These are phyloP conservation scores for Cytospora chrysosperma DNA, from an alignment of 2,329 filamentous ascomycete genomes.

Conservation along the genomic window DNA sequence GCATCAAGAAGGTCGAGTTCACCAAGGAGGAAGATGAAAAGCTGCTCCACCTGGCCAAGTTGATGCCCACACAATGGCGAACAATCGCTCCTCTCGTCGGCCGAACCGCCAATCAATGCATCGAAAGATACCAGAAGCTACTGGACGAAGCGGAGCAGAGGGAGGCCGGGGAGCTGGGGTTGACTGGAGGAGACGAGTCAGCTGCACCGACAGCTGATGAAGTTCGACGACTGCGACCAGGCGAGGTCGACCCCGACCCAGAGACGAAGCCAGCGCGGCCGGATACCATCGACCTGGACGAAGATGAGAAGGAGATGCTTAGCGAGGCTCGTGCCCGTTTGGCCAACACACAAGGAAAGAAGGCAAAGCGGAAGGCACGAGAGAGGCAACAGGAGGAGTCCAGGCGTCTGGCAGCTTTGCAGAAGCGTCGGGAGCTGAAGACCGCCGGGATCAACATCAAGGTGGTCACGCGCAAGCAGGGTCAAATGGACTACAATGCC, in stretches of 20 bases:
- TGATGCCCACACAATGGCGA: constrained; percentile 99
- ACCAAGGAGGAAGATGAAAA: constrained; percentile 98
- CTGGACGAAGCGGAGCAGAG: constrained; percentile 92
- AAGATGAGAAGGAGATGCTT: constrained; percentile 99
- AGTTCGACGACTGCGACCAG: constrained; percentile 82
- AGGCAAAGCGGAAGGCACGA: constrained; percentile 95
- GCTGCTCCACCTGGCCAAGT: constrained; percentile 89
- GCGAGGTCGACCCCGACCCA: constrained; percentile 94
- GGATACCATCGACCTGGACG: constrained; percentile 96
- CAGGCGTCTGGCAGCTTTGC: constrained; percentile 80
- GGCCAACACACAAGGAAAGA: constrained; percentile 98
- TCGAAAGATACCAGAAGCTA: constrained; percentile 95
- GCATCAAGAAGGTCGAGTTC: constrained; percentile 99
- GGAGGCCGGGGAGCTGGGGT: constrained; percentile 75
- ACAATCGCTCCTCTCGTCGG: constrained; percentile 97
- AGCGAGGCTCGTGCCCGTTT: constrained; percentile 94
- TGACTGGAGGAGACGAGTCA: constrained; percentile 84
- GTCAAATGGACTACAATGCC: constrained; percentile 99
- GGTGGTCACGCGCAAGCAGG: constrained; percentile 84
- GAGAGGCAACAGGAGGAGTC: constrained; percentile 96
- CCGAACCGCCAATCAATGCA: constrained; percentile 92
- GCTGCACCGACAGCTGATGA: constrained; percentile 89
- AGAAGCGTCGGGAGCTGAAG: constrained; percentile 95
- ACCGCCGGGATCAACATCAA: constrained; percentile 99
- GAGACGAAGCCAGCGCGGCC: constrained; percentile 94